These are phyloP conservation scores for Sporisorium graminicola DNA, from an alignment of 1,284 basidiomycete species.

Conservation along the genomic window DNA sequence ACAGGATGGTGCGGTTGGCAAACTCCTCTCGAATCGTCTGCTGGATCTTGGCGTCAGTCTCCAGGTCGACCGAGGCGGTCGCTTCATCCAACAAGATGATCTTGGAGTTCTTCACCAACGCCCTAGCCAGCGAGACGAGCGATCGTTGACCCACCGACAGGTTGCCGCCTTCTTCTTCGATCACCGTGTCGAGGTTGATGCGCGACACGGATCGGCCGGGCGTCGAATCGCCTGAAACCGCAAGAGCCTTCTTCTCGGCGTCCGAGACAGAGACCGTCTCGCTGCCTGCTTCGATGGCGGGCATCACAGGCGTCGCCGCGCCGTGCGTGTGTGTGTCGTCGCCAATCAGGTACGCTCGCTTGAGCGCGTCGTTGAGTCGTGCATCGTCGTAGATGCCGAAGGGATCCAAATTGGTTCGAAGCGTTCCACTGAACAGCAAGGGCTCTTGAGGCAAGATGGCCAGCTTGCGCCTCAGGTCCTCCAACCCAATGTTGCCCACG, in stretches of 20 bases:
- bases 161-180: slow-evolving; percentile 69
- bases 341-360: slow-evolving; percentile 67
- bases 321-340: slow-evolving; percentile 52
- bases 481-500: slow-evolving; percentile 72
- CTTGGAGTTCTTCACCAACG: slow-evolving; percentile 65
- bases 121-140: slow-evolving; percentile 69
- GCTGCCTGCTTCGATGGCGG: slow-evolving; percentile 22
- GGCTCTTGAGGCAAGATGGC: slow-evolving; percentile 68
- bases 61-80: slow-evolving; percentile 81
- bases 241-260: slow-evolving; percentile 36
- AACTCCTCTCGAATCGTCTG: slow-evolving; percentile 87
- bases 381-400: slow-evolving; percentile 69
- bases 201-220: slow-evolving; percentile 39
- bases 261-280: slow-evolving; percentile 24
- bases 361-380: slow-evolving; percentile 68
- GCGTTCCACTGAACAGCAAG: slow-evolving; percentile 69
- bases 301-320: slow-evolving; percentile 31
- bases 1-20: slow-evolving; percentile 81
- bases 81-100: slow-evolving; percentile 75
- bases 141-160: slow-evolving; percentile 69
- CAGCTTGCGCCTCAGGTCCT: slow-evolving; percentile 64
- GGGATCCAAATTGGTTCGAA: slow-evolving; percentile 70
- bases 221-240: slow-evolving; percentile 25
- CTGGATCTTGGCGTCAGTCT: slow-evolving; percentile 86
- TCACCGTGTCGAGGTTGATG: slow-evolving; percentile 65